A percentile compares a stretch with the other conserved stretches of the same genome.
These are phyloP conservation scores for Tolypocladium pustulatum DNA, from an alignment of 2,329 filamentous ascomycete genomes.

Conservation along the genomic window DNA sequence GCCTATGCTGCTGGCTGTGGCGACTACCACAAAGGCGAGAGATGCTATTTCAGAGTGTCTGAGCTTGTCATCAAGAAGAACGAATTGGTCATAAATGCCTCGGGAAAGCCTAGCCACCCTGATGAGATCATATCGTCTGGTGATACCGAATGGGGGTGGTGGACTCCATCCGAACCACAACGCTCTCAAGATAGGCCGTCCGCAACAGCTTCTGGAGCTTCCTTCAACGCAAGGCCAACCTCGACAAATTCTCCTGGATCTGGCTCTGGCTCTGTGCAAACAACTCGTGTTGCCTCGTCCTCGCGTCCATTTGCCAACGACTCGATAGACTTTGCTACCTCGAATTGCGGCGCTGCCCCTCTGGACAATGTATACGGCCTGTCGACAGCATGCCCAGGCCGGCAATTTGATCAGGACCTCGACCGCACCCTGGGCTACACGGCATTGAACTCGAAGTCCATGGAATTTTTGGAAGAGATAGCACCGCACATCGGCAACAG, in stretches of 20 bases:
- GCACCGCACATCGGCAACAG: background rate
- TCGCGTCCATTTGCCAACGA: background rate
- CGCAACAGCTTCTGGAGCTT: background rate
- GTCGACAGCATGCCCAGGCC: constrained; percentile 14
- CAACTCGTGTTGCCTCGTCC: background rate
- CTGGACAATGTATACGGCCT: constrained; percentile 12
- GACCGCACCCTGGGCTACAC: constrained; percentile 13
- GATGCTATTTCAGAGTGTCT: constrained; percentile 18
- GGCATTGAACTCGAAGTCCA: background rate
- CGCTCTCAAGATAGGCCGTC: background rate
- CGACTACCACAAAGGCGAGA: constrained; percentile 12
- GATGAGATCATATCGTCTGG: constrained; percentile 10
- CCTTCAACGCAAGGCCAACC: background rate
- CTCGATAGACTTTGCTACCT: background rate
- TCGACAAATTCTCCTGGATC: background rate
- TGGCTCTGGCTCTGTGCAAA: background rate
- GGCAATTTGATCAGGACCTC: constrained; percentile 16
- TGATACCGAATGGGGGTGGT: constrained; percentile 16
- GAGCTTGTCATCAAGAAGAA: constrained; percentile 7
- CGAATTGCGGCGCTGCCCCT: constrained; percentile 4
- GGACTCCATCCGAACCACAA: constrained; percentile 5
- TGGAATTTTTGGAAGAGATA: background rate
- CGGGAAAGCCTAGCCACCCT: constrained; percentile 10
- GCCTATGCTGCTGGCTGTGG: constrained; percentile 14
- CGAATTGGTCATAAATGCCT: constrained; percentile 7